Base-by-base conservation (phyloP, 106 monocot species). In the Dactylorhiza incarnata region DNA sequence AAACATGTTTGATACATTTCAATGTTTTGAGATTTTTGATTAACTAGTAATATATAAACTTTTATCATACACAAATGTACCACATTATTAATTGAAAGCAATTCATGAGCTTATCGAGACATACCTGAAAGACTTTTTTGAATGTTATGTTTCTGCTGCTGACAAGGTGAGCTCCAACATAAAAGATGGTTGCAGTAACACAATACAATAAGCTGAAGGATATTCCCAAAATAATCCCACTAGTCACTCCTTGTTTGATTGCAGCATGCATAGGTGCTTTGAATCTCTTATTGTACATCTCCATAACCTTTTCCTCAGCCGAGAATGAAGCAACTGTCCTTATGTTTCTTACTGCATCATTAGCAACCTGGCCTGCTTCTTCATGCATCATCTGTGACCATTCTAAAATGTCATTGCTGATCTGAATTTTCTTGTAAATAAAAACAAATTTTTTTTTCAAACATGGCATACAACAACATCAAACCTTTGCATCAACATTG, bases 311-410 rank as follows among this genome's bases (percentile, higher is more conserved):
- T 17, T 89, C 86, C 75, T 89, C 89, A 65, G 86, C 89, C 3
- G 83, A 86, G 48, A 89, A 89, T 16, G 89, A 89, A 49, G 81
- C 84, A 29, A 89, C 84, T 8, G 89, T 89, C 75, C 89, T 78
- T 78, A 89, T 89, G 70, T 78, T 89, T 65, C 86, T 83, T 10
- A 89, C 81, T 47, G 89, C 89, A 75, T 89, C 89, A 82, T 76
- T 89, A 17, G 86, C 89, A 45, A 89, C 86, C 49, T 89, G 89
- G 74, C 86, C 86, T 37, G 86, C 89, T 76, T 89, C 89, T 67
- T 86, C 89, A 50, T 89, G 86, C 89, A 86, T 89, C 76, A 84
- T 84, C 89, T 89, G 79, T 62, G 58, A 22, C 14, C 59, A 54
- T 59, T 22, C 44, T 46, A 16, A 45, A 47, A 75, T 17, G 9